Evolutionary conservation across 1,284 basidiomycete genomes (phyloP).

Genomic region (Schizopora paradoxa): DNA sequence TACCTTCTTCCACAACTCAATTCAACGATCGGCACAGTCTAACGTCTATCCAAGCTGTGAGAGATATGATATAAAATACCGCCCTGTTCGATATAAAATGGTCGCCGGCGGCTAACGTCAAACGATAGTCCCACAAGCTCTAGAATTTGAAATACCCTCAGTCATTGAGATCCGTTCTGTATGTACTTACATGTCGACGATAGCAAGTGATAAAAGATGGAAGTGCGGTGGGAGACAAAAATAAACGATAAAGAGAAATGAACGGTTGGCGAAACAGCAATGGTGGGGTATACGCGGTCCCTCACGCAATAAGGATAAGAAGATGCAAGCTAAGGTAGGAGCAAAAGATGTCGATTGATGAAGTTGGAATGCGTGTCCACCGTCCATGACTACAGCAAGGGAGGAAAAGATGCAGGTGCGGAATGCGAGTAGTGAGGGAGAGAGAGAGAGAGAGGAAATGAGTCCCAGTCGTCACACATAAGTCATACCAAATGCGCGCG

Average conservation of each 20-base stretch:
- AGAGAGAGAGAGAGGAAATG: neutral
- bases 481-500: neutral
- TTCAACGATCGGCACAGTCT: no score
- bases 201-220: slow-evolving; percentile 3
- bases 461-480: neutral
- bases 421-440: neutral
- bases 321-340: neutral
- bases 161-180: slow-evolving; percentile 1
- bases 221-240: no score
- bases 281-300: neutral
- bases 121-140: no score
- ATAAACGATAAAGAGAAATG: neutral
- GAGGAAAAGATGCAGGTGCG: neutral
- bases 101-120: no score
- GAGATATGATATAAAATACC: no score
- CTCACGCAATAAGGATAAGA: no score
- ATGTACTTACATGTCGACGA: slow-evolving; percentile 2
- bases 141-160: no score
- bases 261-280: neutral
- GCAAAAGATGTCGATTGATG: neutral
- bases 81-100: no score
- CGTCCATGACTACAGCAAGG: neutral
- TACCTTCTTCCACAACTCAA: no score
- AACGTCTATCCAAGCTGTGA: no score
- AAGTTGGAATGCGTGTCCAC: neutral